phyloP scores from a whole-genome alignment of 2,329 filamentous ascomycete genomes.

The Paradendryphiella salina region DNA sequence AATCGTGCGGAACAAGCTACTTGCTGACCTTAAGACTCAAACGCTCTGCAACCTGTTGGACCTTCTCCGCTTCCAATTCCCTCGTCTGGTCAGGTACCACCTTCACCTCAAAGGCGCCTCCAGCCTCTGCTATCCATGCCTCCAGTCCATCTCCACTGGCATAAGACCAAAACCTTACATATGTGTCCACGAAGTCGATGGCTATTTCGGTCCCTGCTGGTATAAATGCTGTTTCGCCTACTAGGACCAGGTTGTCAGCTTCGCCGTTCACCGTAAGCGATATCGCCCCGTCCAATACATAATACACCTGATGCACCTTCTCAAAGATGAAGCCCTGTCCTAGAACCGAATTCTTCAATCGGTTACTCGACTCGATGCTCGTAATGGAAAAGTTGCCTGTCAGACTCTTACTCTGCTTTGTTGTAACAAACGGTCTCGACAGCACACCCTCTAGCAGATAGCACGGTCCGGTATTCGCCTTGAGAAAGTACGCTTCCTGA shows the following conservation, averaged over 20 bases:
- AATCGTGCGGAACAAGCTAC: too few species aligned
- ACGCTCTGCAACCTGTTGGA: too few species aligned
- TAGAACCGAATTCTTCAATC: constrained; percentile 9
- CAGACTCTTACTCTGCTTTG: constrained; percentile 14
- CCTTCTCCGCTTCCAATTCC: too few species aligned
- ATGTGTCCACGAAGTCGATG: constrained; percentile 21
- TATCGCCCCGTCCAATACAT: constrained; percentile 23
- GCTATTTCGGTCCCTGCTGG: constrained; percentile 20
- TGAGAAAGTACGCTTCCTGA: constrained; percentile 21
- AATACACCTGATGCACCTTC: constrained; percentile 23
- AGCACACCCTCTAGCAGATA: constrained; percentile 22
- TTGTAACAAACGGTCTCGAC: constrained; percentile 22
- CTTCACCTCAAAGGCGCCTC: constrained; percentile 18
- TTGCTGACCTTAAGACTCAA: too few species aligned
- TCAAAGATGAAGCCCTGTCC: constrained; percentile 17
- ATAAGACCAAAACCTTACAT: constrained; percentile 25
- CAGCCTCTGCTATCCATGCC: constrained; percentile 21
- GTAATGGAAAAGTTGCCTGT: constrained; percentile 25
- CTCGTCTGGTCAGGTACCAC: constrained; percentile 17
- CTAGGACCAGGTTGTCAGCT: constrained; percentile 16
- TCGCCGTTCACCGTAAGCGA: constrained; percentile 12
- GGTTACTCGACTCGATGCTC: constrained; percentile 26
- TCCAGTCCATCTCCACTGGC: constrained; percentile 26
- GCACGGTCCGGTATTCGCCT: constrained; percentile 25
- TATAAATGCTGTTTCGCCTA: constrained; percentile 24